Evolutionary conservation across 352 stramenopile genomes (phyloP).

Genomic region (Phytophthora boehmeriae): DNA sequence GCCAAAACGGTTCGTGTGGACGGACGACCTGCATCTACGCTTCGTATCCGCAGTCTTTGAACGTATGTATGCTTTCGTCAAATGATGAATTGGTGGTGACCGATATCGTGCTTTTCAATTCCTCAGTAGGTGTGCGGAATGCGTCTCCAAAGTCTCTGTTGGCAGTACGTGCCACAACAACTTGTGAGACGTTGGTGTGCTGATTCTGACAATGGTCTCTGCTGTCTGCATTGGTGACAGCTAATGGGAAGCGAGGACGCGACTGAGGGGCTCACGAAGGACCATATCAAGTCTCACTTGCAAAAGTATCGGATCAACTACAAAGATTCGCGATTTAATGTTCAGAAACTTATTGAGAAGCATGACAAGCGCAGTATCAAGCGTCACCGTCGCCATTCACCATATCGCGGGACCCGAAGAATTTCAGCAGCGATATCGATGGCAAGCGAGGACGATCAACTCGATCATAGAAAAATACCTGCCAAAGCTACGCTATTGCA

Average conservation of each 20-base stretch:
- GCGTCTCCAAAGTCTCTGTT: constrained; percentile 29
- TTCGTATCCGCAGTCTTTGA: constrained; percentile 33
- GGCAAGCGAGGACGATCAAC: not conserved
- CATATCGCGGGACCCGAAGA: not conserved
- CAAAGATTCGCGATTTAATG: constrained; percentile 19
- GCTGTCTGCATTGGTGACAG: constrained; percentile 3
- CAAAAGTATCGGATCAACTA: constrained; percentile 36
- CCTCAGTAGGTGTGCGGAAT: constrained; percentile 30
- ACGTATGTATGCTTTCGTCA: not conserved
- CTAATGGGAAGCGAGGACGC: constrained; percentile 23
- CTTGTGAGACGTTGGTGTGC: not conserved
- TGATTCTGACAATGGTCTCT: not conserved
- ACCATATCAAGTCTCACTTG: constrained; percentile 34
- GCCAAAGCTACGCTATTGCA: not conserved
- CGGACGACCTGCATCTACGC: constrained; percentile 24
- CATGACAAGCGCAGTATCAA: constrained; percentile 19
- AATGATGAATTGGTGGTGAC: constrained; percentile 9
- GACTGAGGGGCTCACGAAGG: constrained; percentile 16
- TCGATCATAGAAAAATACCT: not conserved
- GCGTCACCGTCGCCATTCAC: constrained; percentile 3
- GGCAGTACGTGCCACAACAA: constrained; percentile 10
- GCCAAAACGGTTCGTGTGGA: constrained; percentile 20
- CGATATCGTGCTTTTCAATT: not conserved
- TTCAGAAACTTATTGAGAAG: constrained; percentile 19
- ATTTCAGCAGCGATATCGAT: not conserved